Percentiles rank a stretch among this genome's conserved stretches.
These are phyloP conservation scores for Schwanniomyces pseudopolymorphus DNA, from an alignment of 805 yeast species.

Conservation along the genomic window DNA sequence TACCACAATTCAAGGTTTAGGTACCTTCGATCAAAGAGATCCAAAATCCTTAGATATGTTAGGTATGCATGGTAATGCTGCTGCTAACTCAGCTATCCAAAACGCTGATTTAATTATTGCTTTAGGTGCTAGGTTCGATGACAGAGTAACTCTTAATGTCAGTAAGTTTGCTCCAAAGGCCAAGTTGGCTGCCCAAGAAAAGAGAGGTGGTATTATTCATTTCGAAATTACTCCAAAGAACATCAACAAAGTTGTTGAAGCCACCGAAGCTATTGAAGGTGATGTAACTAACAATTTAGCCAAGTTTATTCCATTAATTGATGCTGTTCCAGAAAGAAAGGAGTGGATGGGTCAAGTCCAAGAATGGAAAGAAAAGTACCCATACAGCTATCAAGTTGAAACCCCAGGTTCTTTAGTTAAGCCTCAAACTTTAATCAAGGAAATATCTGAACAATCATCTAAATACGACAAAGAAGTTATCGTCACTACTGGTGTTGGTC, in stretches of 20 bases:
- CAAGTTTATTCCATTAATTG: conserved; percentile 67
- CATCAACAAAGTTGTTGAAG: conserved; percentile 95
- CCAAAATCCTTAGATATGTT: conserved; percentile 91
- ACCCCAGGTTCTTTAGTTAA: conserved; percentile 78
- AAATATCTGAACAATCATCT: conserved; percentile 69
- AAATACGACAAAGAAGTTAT: conserved; percentile 70
- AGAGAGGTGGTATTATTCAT: conserved; percentile 94
- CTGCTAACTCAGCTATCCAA: conserved; percentile 94
- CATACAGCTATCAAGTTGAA: conserved; percentile 79
- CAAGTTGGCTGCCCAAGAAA: conserved; percentile 80
- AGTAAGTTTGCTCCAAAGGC: conserved; percentile 93
- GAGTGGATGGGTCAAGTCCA: conserved; percentile 77
- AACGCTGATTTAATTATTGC: conserved; percentile 91
- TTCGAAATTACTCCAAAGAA: conserved; percentile 96
- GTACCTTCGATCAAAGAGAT: conserved; percentile 91
- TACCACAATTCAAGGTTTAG: conserved; percentile 90
- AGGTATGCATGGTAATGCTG: conserved; percentile 98
- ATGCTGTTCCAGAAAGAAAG: conserved; percentile 62
- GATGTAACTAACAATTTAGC: conserved; percentile 82
- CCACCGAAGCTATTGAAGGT: conserved; percentile 96
- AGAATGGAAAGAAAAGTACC: conserved; percentile 84
- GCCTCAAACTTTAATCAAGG: conserved; percentile 88
- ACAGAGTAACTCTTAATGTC: conserved; percentile 90
- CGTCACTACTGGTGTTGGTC: conserved; percentile 98
- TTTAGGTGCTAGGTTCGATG: conserved; percentile 96